Conservation (phyloP, 495 filamentous ascomycete genomes). For the Geopyxis carbonaria region DNA sequence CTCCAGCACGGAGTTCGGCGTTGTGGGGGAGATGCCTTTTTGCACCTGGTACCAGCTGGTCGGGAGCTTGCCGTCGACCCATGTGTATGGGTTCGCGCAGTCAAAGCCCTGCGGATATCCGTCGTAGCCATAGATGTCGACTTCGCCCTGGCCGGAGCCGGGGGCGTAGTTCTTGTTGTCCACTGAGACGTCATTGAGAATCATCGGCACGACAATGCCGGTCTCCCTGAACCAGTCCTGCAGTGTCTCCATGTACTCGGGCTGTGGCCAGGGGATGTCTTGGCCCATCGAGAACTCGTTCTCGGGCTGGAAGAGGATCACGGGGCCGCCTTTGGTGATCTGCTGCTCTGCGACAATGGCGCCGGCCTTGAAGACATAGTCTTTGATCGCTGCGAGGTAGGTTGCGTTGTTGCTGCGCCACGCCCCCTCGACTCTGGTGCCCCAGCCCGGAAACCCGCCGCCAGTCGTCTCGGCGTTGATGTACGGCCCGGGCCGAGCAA, state of each 20-base stretch:
- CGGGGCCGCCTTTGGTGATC: slow-evolving; percentile 61
- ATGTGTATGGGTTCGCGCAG: slow-evolving; percentile 29
- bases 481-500: slow-evolving; percentile 55
- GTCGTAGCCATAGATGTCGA: slow-evolving; percentile 68
- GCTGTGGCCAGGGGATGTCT: slow-evolving; percentile 32
- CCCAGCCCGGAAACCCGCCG: slow-evolving; percentile 48
- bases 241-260: slow-evolving; percentile 50
- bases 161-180: slow-evolving; percentile 46
- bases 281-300: slow-evolving; percentile 50
- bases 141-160: slow-evolving; percentile 42
- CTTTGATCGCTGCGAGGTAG: slow-evolving; percentile 49
- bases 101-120: slow-evolving; percentile 43
- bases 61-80: slow-evolving; percentile 29
- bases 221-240: slow-evolving; percentile 49
- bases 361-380: slow-evolving; percentile 40
- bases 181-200: slow-evolving; percentile 52
- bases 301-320: slow-evolving; percentile 64
- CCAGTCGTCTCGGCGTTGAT: slow-evolving; percentile 45
- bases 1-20: slow-evolving; percentile 52
- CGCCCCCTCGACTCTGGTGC: slow-evolving; percentile 44
- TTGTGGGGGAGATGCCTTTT: slow-evolving; percentile 30
- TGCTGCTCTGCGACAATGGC: slow-evolving; percentile 53
- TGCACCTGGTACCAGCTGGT: slow-evolving; percentile 26
- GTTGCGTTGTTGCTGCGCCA: slow-evolving; percentile 42
- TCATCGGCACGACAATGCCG: slow-evolving; percentile 56